Conservation (phyloP, 192 early-diverging fungal species). For the Mortierella claussenii region DNA sequence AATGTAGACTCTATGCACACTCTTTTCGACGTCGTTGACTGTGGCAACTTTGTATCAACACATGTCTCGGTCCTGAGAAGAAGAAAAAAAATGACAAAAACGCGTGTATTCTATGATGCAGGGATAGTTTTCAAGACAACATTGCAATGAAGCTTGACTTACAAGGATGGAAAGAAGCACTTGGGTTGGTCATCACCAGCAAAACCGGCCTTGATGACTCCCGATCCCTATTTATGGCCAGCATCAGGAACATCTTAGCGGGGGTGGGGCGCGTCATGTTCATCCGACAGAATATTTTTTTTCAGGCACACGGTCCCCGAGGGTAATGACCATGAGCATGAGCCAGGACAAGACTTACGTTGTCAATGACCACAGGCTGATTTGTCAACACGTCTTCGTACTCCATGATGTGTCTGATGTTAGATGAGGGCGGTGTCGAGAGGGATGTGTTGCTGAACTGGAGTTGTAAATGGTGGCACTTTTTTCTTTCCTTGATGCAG, state of each 20-base stretch:
- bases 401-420: slow-evolving; percentile 66
- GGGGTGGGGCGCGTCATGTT: slow-evolving; percentile 3
- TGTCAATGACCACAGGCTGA: slow-evolving; percentile 99
- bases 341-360: slow-evolving; percentile 73
- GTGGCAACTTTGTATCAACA: too few species aligned
- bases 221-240: slow-evolving; percentile 87
- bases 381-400: slow-evolving; percentile 95
- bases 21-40: too few species aligned
- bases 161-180: slow-evolving; percentile 94
- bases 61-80: too few species aligned
- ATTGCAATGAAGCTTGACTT: slow-evolving; percentile 41
- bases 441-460: background rate
- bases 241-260: background rate
- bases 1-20: too few species aligned
- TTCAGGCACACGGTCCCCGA: slow-evolving; percentile 8
- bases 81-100: too few species aligned
- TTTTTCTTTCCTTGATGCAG: too few species aligned
- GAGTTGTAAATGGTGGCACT: background rate
- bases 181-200: slow-evolving; percentile 98
- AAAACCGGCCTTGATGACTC: slow-evolving; percentile 98
- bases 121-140: background rate
- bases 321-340: background rate
- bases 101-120: slow-evolving; percentile 2
- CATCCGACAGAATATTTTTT: slow-evolving; percentile 6
- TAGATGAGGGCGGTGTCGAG: background rate